These are phyloP conservation scores for Verticillium alfalfae DNA, from an alignment of 2,329 filamentous ascomycete species.

Conservation along the genomic window DNA sequence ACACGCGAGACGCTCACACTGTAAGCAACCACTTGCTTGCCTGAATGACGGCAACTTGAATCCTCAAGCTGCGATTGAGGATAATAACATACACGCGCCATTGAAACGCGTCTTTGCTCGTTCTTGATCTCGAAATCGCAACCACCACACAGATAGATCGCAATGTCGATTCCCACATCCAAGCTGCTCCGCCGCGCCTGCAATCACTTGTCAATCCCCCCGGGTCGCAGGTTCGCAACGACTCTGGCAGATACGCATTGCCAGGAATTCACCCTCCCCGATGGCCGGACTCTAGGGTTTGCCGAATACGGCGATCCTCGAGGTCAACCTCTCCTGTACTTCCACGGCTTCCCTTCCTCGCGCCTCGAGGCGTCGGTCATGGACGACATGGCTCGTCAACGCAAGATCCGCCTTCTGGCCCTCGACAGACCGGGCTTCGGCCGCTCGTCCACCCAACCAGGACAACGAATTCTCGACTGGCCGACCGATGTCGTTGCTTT, in stretches of 20 bases:
- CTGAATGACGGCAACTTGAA: not conserved
- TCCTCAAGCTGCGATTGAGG: no score
- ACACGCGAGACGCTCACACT: not conserved
- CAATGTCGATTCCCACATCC: not conserved
- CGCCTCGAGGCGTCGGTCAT: conserved; percentile 26
- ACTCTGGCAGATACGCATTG: not conserved
- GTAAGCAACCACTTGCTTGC: not conserved
- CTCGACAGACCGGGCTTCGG: conserved; percentile 36
- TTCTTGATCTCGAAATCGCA: not conserved
- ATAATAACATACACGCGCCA: no score
- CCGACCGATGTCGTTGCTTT: conserved; percentile 24
- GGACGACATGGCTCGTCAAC: conserved; percentile 16
- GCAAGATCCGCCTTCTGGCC: conserved; percentile 25
- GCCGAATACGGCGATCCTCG: not conserved
- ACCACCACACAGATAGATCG: not conserved
- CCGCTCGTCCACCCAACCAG: conserved; percentile 26
- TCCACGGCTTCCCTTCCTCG: conserved; percentile 35
- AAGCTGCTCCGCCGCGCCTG: not conserved
- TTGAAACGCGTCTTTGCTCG: no score
- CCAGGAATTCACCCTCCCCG: not conserved
- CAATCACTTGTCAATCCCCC: not conserved
- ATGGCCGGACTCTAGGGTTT: conserved; percentile 1
- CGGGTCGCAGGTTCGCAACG: not conserved
- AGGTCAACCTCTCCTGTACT: conserved; percentile 13
- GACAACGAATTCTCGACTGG: conserved; percentile 23